Evolutionary conservation across 768 basidiomycete species (phyloP), one percentile per base, ranked within the genome.

Genomic region (Leucocoprinus birnbaumii): DNA sequence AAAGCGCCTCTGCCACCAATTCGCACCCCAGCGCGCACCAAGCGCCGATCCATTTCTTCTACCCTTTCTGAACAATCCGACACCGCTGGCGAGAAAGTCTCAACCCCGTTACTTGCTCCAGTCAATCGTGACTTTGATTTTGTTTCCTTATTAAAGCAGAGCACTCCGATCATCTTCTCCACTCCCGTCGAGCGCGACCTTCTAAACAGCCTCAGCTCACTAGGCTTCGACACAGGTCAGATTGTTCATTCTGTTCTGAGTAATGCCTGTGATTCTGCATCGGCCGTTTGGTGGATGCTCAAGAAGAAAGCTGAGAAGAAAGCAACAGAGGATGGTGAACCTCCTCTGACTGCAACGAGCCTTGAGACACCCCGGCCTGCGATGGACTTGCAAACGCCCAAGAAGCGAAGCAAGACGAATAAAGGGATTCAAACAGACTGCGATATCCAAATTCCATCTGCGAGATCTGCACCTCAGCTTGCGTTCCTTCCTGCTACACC

Each of bases 271-370:
- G 96, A 99, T 69, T 82, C 90, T 0, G 80, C 89, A 11, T 89
- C 93, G 8, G 92, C 95, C 1, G 71, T 92, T 7, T 99, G 95
- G 95, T 99, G 97, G 97, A 91, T 96, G 81, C 74, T 98, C 47
- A 88, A 85, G 68, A 82, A 85, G 67, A 94, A 86, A 63, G 82
- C 84, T 18, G 94, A 82, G 75, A 84, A 70, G 59, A 80, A 77
- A 43, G 76, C 75, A 9, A 19, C 66, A 13, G 76, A 76, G 22
- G 73, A 72, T 22, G 59, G 56, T 18, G 58, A 65, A 8, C 44
- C 61, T 8, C 60, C 64, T 0, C n/a, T n/a, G n/a, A 47, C 55
- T 8, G 59, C 64, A 8, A 48, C 58, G 2, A 64, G 66, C 14
- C 60, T 57, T 21, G 46, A 42, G 66, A 49, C 51, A 14, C 45